phyloP scores from a whole-genome alignment of 345 rosid species.

The Streptanthus diversifolius region DNA sequence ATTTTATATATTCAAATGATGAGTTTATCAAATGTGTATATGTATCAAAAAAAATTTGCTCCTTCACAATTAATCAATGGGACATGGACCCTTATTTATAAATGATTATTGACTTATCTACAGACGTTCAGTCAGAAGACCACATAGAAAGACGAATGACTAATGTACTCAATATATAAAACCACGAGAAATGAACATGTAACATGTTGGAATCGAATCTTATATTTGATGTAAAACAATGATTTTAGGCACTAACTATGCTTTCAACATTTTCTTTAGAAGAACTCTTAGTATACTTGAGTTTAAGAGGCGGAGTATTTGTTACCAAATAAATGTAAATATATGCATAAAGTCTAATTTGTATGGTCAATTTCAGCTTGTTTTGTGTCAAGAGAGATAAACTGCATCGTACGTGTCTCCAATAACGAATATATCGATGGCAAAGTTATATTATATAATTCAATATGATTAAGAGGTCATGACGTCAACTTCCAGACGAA shows the following conservation, averaged over 20 bases:
- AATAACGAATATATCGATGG: not conserved
- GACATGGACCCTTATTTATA: not conserved
- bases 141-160: not conserved
- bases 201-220: not conserved
- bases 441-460: not conserved
- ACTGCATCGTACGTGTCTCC: not conserved
- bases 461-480: constrained; percentile 4
- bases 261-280: not conserved
- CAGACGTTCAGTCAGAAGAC: not conserved
- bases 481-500: constrained; percentile 7
- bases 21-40: not conserved
- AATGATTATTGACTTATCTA: not conserved
- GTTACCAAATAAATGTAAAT: not conserved
- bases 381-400: not conserved
- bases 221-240: not conserved
- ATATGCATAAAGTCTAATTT: not conserved
- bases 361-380: not conserved
- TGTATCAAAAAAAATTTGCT: no score
- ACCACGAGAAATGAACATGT: not conserved
- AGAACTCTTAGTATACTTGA: not conserved
- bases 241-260: not conserved
- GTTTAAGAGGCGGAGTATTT: not conserved
- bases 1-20: not conserved
- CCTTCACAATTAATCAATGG: not conserved
- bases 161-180: not conserved